A percentile compares a stretch with the other conserved stretches of the same genome.
Conservation (phyloP, 2,329 filamentous ascomycete genomes). For the Epichloe elymi region DNA sequence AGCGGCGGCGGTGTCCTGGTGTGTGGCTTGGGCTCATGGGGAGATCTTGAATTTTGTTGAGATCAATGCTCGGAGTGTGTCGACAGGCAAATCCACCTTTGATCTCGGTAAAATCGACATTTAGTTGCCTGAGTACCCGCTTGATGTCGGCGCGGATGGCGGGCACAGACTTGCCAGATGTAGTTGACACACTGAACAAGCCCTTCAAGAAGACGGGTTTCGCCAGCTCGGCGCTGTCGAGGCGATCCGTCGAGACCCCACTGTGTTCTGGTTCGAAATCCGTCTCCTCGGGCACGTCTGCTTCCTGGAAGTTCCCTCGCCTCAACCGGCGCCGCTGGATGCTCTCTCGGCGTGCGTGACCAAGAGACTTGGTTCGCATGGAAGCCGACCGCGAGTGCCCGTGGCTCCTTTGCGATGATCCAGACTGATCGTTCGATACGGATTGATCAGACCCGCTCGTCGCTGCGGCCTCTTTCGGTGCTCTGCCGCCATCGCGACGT, state of each 20-base stretch:
- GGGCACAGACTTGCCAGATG: conserved; percentile 76
- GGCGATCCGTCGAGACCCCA: conserved; percentile 45
- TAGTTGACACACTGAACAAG: conserved; percentile 92
- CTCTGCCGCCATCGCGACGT: conserved; percentile 38
- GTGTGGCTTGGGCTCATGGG: conserved; percentile 44
- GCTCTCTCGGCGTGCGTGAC: conserved; percentile 79
- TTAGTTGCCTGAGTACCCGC: conserved; percentile 72
- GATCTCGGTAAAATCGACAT: conserved; percentile 86
- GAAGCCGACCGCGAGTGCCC: conserved; percentile 46
- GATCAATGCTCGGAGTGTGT: conserved; percentile 79
- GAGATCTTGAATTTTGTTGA: conserved; percentile 57
- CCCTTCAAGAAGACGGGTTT: conserved; percentile 95
- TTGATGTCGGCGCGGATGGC: conserved; percentile 85
- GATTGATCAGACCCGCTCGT: conserved; percentile 74
- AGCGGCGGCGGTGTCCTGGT: conserved; percentile 57
- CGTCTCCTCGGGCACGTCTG: conserved; percentile 82
- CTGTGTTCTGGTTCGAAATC: conserved; percentile 61
- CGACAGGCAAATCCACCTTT: conserved; percentile 85
- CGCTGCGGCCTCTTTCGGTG: conserved; percentile 51
- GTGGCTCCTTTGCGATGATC: conserved; percentile 37
- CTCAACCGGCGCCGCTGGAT: conserved; percentile 74
- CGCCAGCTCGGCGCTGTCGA: conserved; percentile 62
- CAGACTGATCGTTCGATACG: conserved; percentile 38
- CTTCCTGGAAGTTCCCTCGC: conserved; percentile 58
- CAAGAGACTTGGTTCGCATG: conserved; percentile 71